These are phyloP conservation scores for Nannochloropsis gaditana DNA, from an alignment of 108 stramenopile genomes.

Conservation along the genomic window DNA sequence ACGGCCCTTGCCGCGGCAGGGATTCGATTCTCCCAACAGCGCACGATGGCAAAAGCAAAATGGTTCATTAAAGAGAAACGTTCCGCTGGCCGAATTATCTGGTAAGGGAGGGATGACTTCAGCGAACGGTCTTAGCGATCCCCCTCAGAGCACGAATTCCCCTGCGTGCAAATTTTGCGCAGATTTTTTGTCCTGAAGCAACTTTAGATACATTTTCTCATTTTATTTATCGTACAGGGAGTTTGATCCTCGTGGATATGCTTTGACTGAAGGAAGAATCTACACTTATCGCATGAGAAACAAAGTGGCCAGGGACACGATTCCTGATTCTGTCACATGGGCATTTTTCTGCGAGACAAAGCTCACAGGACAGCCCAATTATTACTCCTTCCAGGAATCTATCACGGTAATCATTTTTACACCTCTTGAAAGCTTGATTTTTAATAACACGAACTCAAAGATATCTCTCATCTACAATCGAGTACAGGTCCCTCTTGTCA, in stretches of 20 bases:
- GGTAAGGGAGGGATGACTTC: too few species aligned
- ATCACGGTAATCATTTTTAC: too few species aligned
- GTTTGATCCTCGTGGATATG: neutral
- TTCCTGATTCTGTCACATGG: neutral
- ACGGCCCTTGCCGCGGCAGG: neutral
- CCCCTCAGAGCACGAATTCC: too few species aligned
- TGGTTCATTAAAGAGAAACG: neutral
- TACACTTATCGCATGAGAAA: neutral
- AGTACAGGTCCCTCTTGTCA: too few species aligned
- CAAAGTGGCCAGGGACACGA: neutral
- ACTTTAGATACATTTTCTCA: neutral
- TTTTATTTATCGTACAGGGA: neutral
- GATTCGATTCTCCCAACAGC: neutral
- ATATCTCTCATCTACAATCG: too few species aligned
- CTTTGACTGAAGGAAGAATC: neutral
- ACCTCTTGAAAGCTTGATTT: too few species aligned
- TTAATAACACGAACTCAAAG: too few species aligned
- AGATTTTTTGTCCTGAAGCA: too few species aligned
- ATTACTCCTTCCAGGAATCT: neutral
- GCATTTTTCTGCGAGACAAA: neutral
- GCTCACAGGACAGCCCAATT: neutral
- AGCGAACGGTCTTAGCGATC: too few species aligned
- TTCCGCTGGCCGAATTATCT: neutral
- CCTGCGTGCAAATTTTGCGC: too few species aligned
- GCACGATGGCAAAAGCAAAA: neutral